These are phyloP conservation scores for Climacium dendroides DNA, from an alignment of 225 moss, liverwort and hornwort species.

Conservation along the genomic window DNA sequence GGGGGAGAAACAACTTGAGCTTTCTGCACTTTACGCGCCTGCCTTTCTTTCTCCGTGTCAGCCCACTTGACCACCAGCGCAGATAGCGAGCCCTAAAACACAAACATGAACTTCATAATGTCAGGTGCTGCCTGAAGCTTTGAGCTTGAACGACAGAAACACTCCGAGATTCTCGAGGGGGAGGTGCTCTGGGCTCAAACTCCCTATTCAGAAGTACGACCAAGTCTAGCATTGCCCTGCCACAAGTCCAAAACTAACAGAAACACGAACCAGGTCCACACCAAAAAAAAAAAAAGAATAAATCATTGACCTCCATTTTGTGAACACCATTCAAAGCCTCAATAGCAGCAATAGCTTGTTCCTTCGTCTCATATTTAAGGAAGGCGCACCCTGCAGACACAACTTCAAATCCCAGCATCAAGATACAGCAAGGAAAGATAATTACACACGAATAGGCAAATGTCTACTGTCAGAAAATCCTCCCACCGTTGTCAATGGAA, in stretches of 20 bases:
- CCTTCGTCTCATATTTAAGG: slow-evolving; percentile 81
- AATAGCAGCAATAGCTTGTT: slow-evolving; percentile 81
- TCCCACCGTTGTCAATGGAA: background rate
- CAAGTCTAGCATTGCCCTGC: background rate
- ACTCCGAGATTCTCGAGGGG: background rate
- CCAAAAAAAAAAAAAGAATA: background rate
- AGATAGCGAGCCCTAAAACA: slow-evolving; percentile 61
- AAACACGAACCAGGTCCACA: background rate
- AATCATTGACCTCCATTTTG: slow-evolving; percentile 67
- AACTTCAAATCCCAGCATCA: background rate
- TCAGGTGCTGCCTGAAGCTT: background rate
- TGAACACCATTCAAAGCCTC: slow-evolving; percentile 70
- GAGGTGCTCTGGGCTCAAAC: background rate
- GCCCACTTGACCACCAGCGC: slow-evolving; percentile 96
- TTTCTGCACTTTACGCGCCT: slow-evolving; percentile 84
- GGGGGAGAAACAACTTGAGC: slow-evolving; percentile 73
- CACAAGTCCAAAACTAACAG: background rate
- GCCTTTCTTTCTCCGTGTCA: slow-evolving; percentile 90
- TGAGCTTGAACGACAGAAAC: background rate
- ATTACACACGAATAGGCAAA: background rate
- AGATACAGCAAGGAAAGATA: background rate
- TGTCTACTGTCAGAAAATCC: background rate
- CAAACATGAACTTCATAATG: background rate
- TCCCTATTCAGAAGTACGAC: background rate
- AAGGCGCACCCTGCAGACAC: slow-evolving; percentile 71